A percentile compares a stretch with the other conserved stretches of the same genome.
Evolutionary conservation across 129 eudicot species (phyloP).

Genomic region (Cynara cardunculus): DNA sequence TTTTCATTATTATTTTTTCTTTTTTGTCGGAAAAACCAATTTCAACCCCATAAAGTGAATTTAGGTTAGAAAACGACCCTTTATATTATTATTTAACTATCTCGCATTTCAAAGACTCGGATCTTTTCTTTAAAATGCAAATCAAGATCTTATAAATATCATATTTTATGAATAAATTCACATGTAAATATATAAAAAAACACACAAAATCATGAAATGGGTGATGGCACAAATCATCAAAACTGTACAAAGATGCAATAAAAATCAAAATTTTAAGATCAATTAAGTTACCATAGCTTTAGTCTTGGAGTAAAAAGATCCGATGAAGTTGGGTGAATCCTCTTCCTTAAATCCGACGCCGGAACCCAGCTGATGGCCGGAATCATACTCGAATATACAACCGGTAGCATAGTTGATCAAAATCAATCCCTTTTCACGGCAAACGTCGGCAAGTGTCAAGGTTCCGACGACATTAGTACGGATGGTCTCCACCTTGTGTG

Average conservation of each 20-base stretch:
- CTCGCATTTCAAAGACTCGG: no score
- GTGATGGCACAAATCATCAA: background rate
- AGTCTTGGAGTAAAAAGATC: slow-evolving; percentile 69
- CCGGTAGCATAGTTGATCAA: slow-evolving; percentile 57
- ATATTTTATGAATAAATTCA: background rate
- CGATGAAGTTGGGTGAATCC: slow-evolving; percentile 56
- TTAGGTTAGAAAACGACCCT: no score
- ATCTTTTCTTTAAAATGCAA: background rate
- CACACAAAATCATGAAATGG: background rate
- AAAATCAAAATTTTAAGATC: background rate
- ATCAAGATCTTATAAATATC: background rate
- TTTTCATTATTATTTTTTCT: no score
- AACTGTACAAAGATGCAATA: background rate
- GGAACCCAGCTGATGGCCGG: slow-evolving; percentile 40
- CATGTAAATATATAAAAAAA: background rate
- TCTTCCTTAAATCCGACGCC: slow-evolving; percentile 63
- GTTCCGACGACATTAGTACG: slow-evolving; percentile 56
- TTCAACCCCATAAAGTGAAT: no score
- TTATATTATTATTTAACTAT: no score
- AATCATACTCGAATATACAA: slow-evolving; percentile 54
- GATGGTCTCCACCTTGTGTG: slow-evolving; percentile 59
- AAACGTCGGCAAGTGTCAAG: slow-evolving; percentile 50
- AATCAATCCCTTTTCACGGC: slow-evolving; percentile 45
- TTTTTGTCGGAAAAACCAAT: no score
- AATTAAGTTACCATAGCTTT: slow-evolving; percentile 50